Conservation (phyloP, 1,139 yeast species). For the Pichia sp. region DNA sequence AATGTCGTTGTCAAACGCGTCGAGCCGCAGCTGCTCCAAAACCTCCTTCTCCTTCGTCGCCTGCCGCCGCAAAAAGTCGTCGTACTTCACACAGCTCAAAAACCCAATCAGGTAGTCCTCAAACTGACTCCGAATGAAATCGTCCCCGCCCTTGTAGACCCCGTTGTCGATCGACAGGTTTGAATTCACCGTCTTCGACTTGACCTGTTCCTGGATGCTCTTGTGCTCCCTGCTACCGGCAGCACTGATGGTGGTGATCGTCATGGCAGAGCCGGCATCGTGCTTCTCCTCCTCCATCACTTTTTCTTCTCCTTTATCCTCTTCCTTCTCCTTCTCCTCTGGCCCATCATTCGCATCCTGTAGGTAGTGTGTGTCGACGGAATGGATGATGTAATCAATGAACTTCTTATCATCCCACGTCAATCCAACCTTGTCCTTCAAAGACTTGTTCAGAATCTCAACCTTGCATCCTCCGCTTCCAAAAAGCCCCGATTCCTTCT, state of each 20-base stretch:
- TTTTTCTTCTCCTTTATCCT: no score
- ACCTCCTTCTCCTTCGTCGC: conserved; percentile 15
- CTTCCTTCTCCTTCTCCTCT: conserved; percentile 19
- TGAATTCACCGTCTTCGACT: conserved; percentile 38
- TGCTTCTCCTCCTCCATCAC: no score
- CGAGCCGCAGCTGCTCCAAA: conserved; percentile 15
- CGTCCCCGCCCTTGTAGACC: conserved; percentile 72
- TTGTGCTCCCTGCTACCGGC: neutral
- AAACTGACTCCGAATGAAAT: conserved; percentile 78
- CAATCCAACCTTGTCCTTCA: conserved; percentile 45
- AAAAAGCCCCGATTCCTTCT: conserved; percentile 37
- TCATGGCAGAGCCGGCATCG: no score
- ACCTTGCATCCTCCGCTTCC: conserved; percentile 28
- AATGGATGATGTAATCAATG: conserved; percentile 45
- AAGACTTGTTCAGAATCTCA: conserved; percentile 42
- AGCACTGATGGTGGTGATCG: neutral
- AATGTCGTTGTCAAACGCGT: conserved; percentile 38
- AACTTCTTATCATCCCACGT: conserved; percentile 71
- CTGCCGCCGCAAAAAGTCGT: conserved; percentile 46
- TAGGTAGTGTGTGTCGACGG: conserved; percentile 35
- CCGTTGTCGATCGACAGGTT: conserved; percentile 44
- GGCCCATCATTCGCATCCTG: conserved; percentile 10
- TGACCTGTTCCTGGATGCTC: conserved; percentile 14
- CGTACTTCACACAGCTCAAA: conserved; percentile 66
- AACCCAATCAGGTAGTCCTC: conserved; percentile 84